Conservation (phyloP, 176 grass and related monocot genomes). For the Eremochloa ophiuroides region DNA sequence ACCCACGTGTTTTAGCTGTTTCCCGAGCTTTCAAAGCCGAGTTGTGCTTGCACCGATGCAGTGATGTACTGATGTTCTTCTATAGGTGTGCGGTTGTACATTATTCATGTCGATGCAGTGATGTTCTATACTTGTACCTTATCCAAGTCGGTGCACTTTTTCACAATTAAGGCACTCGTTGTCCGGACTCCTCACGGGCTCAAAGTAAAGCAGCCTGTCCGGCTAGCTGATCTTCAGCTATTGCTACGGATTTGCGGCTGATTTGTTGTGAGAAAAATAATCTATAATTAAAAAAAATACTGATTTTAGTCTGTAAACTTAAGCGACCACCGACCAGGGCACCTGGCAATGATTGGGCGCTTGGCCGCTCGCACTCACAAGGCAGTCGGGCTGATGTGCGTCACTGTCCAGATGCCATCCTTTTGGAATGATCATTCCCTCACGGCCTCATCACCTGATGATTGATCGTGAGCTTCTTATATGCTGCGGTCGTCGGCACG, state of each 20-base stretch:
- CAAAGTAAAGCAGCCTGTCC: no score
- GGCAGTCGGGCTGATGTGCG: not conserved
- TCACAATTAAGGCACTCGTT: not conserved
- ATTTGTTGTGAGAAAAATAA: no score
- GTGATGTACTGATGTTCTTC: no score
- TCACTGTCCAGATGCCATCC: constrained; percentile 26
- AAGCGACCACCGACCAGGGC: no score
- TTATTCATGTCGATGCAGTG: not conserved
- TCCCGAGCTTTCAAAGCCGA: no score
- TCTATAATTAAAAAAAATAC: no score
- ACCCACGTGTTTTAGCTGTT: no score
- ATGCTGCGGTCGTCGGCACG: not conserved
- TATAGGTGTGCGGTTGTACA: no score
- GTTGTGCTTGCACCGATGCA: not conserved
- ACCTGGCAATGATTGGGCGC: not conserved
- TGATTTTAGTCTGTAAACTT: no score
- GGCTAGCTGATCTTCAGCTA: no score
- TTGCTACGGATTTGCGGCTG: no score
- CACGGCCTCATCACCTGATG: no score
- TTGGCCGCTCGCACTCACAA: not conserved
- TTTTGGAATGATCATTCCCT: constrained; percentile 1
- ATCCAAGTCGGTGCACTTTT: not conserved
- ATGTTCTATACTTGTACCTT: not conserved
- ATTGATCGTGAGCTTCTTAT: not conserved
- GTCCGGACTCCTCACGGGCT: not conserved